Percentiles rank a stretch among this genome's conserved stretches.
These are phyloP conservation scores for Microdochium trichocladiopsis DNA, from an alignment of 2,329 filamentous ascomycete species.

Conservation along the genomic window DNA sequence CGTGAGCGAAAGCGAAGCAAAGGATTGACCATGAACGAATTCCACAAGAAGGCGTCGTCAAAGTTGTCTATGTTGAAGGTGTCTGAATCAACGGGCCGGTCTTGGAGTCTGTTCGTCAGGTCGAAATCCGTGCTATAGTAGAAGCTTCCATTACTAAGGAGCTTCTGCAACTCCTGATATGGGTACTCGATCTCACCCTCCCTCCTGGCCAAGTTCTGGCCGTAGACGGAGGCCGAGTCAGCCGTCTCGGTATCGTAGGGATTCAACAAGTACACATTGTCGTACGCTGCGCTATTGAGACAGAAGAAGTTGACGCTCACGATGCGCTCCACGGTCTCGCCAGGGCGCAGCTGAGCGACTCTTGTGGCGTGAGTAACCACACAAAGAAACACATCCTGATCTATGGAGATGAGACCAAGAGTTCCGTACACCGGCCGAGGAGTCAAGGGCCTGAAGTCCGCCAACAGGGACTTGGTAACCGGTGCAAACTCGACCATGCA, in stretches of 20 bases:
- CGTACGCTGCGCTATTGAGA: slow-evolving; percentile 78
- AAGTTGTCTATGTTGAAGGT: slow-evolving; percentile 89
- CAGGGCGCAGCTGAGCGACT: slow-evolving; percentile 76
- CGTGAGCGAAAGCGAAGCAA: slow-evolving; percentile 83
- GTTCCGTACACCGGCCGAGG: slow-evolving; percentile 75
- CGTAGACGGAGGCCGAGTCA: slow-evolving; percentile 40
- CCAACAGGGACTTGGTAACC: slow-evolving; percentile 57
- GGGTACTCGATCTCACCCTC: slow-evolving; percentile 77
- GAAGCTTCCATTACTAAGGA: slow-evolving; percentile 88
- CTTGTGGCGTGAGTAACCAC: slow-evolving; percentile 75
- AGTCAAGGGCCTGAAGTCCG: slow-evolving; percentile 70
- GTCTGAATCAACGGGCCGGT: slow-evolving; percentile 68
- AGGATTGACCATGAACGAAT: slow-evolving; percentile 95
- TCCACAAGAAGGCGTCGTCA: slow-evolving; percentile 92
- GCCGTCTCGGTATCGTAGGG: slow-evolving; percentile 39
- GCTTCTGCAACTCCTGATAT: slow-evolving; percentile 83
- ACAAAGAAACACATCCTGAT: slow-evolving; percentile 81
- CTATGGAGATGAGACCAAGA: slow-evolving; percentile 77
- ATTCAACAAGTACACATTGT: slow-evolving; percentile 60
- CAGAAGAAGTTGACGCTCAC: slow-evolving; percentile 87
- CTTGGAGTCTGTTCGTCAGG: slow-evolving; percentile 85
- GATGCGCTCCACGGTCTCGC: slow-evolving; percentile 86
- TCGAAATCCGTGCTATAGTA: slow-evolving; percentile 99
- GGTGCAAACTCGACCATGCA: slow-evolving; percentile 87
- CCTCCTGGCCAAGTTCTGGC: slow-evolving; percentile 50